Conservation (phyloP, 129 eudicot species). For the Lactuca saligna region DNA sequence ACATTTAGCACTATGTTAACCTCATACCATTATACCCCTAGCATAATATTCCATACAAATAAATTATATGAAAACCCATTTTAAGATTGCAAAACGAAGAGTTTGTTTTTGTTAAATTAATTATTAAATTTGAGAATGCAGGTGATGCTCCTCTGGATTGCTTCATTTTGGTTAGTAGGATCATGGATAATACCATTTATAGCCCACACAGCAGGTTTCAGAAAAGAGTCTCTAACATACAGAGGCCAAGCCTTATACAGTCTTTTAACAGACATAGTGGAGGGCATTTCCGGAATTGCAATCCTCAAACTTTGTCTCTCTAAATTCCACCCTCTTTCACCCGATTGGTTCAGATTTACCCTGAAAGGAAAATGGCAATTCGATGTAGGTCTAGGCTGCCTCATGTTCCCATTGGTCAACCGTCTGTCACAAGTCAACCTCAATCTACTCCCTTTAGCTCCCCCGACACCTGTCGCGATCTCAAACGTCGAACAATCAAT, state of each 20-base stretch:
- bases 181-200: slow-evolving; percentile 74
- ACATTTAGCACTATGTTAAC: too few species aligned
- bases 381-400: slow-evolving; percentile 66
- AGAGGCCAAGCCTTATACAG: slow-evolving; percentile 76
- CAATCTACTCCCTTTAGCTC: slow-evolving; percentile 51
- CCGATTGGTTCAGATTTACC: slow-evolving; percentile 61
- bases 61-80: background rate
- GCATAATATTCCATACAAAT: background rate
- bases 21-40: background rate
- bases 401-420: slow-evolving; percentile 70
- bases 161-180: slow-evolving; percentile 72
- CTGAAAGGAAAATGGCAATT: slow-evolving; percentile 52
- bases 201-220: slow-evolving; percentile 67
- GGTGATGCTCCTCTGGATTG: slow-evolving; percentile 70
- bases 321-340: slow-evolving; percentile 55
- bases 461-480: slow-evolving; percentile 60
- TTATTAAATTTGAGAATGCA: slow-evolving; percentile 25
- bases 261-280: slow-evolving; percentile 62
- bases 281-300: slow-evolving; percentile 63
- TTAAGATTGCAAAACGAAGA: slow-evolving; percentile 20
- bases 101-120: background rate
- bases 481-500: slow-evolving; percentile 72
- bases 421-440: slow-evolving; percentile 68
- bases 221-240: slow-evolving; percentile 58
- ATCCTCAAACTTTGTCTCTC: slow-evolving; percentile 59